phyloP scores from a whole-genome alignment of 768 basidiomycete genomes.

The Xerocomus brunneocitrinus region DNA sequence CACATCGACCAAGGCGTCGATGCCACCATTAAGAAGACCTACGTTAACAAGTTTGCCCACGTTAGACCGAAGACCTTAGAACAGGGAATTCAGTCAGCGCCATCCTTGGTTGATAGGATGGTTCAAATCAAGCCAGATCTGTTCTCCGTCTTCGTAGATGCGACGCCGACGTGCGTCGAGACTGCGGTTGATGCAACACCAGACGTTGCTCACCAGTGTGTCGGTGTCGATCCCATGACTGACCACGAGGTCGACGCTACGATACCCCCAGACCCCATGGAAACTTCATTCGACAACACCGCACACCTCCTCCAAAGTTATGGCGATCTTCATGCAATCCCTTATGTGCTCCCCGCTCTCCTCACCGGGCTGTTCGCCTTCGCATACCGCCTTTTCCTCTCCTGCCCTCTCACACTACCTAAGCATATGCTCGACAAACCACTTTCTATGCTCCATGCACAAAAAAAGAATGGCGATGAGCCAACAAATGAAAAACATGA shows the following conservation, averaged over 20 bases:
- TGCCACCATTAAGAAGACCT: slow-evolving; percentile 42
- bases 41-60: slow-evolving; percentile 38
- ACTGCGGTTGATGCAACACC: slow-evolving; percentile 44
- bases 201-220: slow-evolving; percentile 28
- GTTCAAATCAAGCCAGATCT: slow-evolving; percentile 39
- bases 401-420: slow-evolving; percentile 49
- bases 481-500: slow-evolving; percentile 28
- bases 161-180: slow-evolving; percentile 44
- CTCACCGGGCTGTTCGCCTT: slow-evolving; percentile 40
- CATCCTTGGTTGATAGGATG: slow-evolving; percentile 33
- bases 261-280: slow-evolving; percentile 15
- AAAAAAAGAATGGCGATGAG: slow-evolving; percentile 27
- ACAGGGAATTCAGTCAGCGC: slow-evolving; percentile 35
- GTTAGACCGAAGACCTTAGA: slow-evolving; percentile 36
- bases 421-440: slow-evolving; percentile 37
- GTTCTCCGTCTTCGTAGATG: slow-evolving; percentile 46
- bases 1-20: slow-evolving; percentile 45
- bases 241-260: slow-evolving; percentile 35
- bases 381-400: slow-evolving; percentile 44
- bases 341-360: slow-evolving; percentile 26
- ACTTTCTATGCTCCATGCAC: slow-evolving; percentile 31
- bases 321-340: slow-evolving; percentile 30
- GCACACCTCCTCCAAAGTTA: slow-evolving; percentile 20
- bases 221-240: slow-evolving; percentile 27
- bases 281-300: slow-evolving; percentile 22